Base-by-base conservation (phyloP, 1,139 yeast species). In the Williopsis jadinii region DNA sequence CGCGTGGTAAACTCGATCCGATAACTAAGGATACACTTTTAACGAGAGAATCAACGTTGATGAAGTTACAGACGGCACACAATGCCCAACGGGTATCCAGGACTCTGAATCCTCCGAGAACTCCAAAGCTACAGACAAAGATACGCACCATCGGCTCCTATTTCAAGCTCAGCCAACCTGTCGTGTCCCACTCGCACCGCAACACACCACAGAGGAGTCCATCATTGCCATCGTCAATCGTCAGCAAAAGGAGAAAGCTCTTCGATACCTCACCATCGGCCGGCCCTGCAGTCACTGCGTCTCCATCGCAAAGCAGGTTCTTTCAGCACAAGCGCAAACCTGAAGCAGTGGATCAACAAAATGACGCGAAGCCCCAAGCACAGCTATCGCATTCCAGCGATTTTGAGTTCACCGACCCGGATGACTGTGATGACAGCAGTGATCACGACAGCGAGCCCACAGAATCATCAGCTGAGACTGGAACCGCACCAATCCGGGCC, bases 1-100 rank as follows among this genome's bases (percentile, higher is more conserved):
- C 95, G 15, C 54, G 53, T 12, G 97, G 95, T 0, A 69, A 67
- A 11, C 53, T 84, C 8, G 76, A 82, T 55, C 96, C 97, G 0
- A 68, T 73, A 30, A 70, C 80, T 9, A 81, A 75, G 51, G 61
- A 65, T 34, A 54, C 60, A 13, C 66, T 62, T 2, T 46, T 79
- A 29, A 55, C 62, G 2, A 62, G 67, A 44, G 63, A 71, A 48
- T 64, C 15, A 5, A 13, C 28, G 11, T 36, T 36, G 30, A 8
- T 14, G 12, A 11, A 30, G 12, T 19, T 36, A 19, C 24, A 19
- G 12, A 14, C 28, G 10, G 28, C 35, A 10, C 11, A 33, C 13
- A 19, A 19, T 33, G 13, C 32, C 14, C 13, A n/a, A 6, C 12
- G 14, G 13, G 13, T 10, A 12, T 13, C 13, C 13, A n/a, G 32